Evolutionary conservation across 495 filamentous ascomycete genomes (phyloP), one percentile per base, ranked within the genome.

Genomic region (Letharia lupina): DNA sequence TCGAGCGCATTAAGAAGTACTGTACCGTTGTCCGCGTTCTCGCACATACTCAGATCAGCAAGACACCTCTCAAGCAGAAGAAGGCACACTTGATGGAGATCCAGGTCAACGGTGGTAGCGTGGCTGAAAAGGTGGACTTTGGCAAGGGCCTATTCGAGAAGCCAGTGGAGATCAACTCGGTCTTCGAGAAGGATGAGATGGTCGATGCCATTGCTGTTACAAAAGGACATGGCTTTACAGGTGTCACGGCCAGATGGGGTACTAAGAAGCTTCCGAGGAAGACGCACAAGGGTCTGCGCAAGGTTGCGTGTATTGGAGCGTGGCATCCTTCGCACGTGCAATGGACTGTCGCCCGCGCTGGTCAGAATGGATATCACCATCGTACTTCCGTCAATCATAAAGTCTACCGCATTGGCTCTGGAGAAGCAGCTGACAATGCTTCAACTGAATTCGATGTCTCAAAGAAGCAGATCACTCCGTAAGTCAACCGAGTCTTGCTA

Each of bases 1-100:
- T 98, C 72, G 93, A 96, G 86, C 93, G 95, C 80, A 97, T 99
- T 84, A 96, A 96, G 91, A 97, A 96, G 84, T 99, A 98, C 91
- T 98, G 95, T 91, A 93, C 92, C 73, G 93, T 98, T 81, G 93
- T 99, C 83, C 95, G 95, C 81, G 84, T 99, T 66, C 92, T 99
- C 78, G 93, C 94, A 78, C 95, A 99, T 86, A 96, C 95, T 70
- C 95, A 99, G 83, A 93, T 98, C 85, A 89, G 91, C 88, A 90
- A 93, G 88, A 98, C 94, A 63, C 93, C 95, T 63, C 87, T 99
- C 79, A 98, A 97, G 89, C 95, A 98, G 86, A 99, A 99, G 93
- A 99, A 98, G 89, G 93, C 95, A 74, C 95, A 99, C 83, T 86
- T 99, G 72, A 99, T 99, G 95, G 95, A 99, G 85, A 93, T 99